phyloP scores from a whole-genome alignment of 2,329 filamentous ascomycete genomes.

The Nemania sp. region DNA sequence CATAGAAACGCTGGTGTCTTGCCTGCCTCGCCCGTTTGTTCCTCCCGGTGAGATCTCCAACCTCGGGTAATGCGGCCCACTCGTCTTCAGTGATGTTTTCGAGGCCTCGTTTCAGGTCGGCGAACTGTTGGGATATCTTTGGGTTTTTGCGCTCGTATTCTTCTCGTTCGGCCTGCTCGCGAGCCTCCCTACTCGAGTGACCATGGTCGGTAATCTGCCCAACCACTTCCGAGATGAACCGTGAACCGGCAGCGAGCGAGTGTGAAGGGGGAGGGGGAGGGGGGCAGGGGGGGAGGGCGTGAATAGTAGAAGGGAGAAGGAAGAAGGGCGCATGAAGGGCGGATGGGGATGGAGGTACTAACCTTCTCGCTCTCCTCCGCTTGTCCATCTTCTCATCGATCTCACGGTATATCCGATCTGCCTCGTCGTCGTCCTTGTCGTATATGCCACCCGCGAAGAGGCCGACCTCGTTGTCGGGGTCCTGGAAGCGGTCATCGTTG shows the following conservation, averaged over 20 bases:
- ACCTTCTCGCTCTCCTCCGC: constrained; percentile 84
- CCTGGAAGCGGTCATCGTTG: constrained; percentile 83
- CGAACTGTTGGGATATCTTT: constrained; percentile 97
- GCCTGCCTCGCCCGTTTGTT: constrained; percentile 86
- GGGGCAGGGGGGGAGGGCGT: background rate
- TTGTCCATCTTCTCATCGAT: constrained; percentile 98
- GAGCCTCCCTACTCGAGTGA: constrained; percentile 80
- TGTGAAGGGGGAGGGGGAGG: constrained; percentile 1
- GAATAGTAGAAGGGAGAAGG: background rate
- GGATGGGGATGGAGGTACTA: constrained; percentile 51
- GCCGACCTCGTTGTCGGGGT: constrained; percentile 96
- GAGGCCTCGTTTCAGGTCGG: constrained; percentile 89
- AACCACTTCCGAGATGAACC: constrained; percentile 62
- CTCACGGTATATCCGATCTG: constrained; percentile 91
- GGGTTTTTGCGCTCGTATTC: constrained; percentile 98
- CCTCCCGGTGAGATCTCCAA: constrained; percentile 94
- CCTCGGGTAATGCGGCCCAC: constrained; percentile 93
- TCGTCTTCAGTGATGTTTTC: constrained; percentile 91
- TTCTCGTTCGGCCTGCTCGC: constrained; percentile 87
- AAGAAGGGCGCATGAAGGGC: background rate
- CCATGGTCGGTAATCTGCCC: constrained; percentile 78
- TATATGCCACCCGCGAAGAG: constrained; percentile 95
- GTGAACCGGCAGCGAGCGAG: constrained; percentile 63
- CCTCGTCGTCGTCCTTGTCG: constrained; percentile 97
- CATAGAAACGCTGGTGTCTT: constrained; percentile 84